phyloP scores from a whole-genome alignment of 371 early-diverging fungal genomes.

The Dichotomocladium elegans region DNA sequence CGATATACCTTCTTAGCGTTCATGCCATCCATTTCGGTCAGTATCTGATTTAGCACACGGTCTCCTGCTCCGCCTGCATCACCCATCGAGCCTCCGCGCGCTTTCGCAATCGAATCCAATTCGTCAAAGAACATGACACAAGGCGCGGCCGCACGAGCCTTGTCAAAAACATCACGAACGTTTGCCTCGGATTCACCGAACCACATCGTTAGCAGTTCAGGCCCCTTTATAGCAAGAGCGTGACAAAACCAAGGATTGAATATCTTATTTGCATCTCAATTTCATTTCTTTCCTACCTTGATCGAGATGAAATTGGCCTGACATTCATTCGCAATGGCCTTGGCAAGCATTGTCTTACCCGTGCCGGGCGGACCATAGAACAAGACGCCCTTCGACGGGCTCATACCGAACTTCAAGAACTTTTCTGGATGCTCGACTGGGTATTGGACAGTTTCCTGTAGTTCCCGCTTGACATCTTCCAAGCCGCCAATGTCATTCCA shows the following conservation, averaged over 20 bases:
- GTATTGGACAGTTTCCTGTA: constrained; percentile 99
- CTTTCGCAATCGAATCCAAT: constrained; percentile 99
- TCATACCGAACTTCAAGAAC: constrained; percentile 99
- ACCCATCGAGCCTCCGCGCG: constrained; percentile 81
- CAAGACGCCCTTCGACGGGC: constrained; percentile 98
- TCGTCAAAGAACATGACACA: constrained; percentile 99
- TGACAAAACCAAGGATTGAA: neutral
- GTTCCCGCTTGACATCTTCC: constrained; percentile 98
- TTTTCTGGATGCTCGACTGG: constrained; percentile 99
- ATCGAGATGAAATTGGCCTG: constrained; percentile 99
- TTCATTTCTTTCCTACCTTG: constrained; percentile 75
- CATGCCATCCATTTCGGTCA: constrained; percentile 99
- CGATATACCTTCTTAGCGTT: constrained; percentile 84
- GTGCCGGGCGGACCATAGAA: constrained; percentile 99
- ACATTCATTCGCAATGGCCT: constrained; percentile 99
- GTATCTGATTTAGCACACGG: constrained; percentile 99
- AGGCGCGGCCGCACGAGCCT: constrained; percentile 99
- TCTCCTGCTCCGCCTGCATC: constrained; percentile 98
- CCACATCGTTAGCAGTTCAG: constrained; percentile 99
- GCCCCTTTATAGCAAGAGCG: constrained; percentile 68
- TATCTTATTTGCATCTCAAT: too few species aligned
- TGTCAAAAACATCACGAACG: constrained; percentile 99
- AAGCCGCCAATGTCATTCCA: constrained; percentile 99
- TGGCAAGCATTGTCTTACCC: constrained; percentile 99
- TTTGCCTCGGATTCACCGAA: constrained; percentile 99